Base-by-base conservation (phyloP, 768 basidiomycete genomes). In the Mycena kentingensis region DNA sequence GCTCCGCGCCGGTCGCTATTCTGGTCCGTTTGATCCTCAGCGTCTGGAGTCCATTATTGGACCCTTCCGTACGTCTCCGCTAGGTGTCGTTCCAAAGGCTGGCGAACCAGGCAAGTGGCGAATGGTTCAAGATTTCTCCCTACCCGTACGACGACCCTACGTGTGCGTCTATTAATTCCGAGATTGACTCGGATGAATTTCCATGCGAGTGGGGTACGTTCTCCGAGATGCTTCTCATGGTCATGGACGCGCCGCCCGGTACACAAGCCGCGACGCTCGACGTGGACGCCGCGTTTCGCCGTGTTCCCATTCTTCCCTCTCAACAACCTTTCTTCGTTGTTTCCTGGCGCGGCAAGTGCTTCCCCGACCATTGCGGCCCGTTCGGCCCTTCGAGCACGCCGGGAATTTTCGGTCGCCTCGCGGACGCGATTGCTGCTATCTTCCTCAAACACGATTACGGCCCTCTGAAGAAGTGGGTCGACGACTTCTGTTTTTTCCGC, bases 221-320 rank as follows among this genome's bases (percentile, higher is more conserved):
- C 41, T 47, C 52, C 0, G 48, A 61, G 3, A 62, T 59, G 29
- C 62, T 38, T 22, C 39, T 59, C 1, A 24, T 66, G 6, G 57
- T 73, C 1, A 57, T 63, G 4, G 41, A 60, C 24, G 64, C 68
- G 1, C 75, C 75, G 0, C 51, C 57, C 0, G 70, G 69, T 13
- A 54, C 71, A 0, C 58, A 70, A 48, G 75, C 63, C 0, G 65
- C 74, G 1, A 67, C 70, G 0, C 66, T 72, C 31, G 73, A 77
- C 42, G 64, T 76, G 2, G 64, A 70, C 29, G 51, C 70, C 1
- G 70, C 75, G 11, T 73, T 70, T 47, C 55, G 68, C 10, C 59
- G 58, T 42, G 63, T 67, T 11, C 73, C 73, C 3, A 65, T 72
- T 10, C 47, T 31, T 10, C 72, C 69, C 0, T 42, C 27, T 2